A percentile compares a stretch with the other conserved stretches of the same genome.
These are phyloP conservation scores for Waltergamsia citrina DNA, from an alignment of 2,329 filamentous ascomycete species.

Conservation along the genomic window DNA sequence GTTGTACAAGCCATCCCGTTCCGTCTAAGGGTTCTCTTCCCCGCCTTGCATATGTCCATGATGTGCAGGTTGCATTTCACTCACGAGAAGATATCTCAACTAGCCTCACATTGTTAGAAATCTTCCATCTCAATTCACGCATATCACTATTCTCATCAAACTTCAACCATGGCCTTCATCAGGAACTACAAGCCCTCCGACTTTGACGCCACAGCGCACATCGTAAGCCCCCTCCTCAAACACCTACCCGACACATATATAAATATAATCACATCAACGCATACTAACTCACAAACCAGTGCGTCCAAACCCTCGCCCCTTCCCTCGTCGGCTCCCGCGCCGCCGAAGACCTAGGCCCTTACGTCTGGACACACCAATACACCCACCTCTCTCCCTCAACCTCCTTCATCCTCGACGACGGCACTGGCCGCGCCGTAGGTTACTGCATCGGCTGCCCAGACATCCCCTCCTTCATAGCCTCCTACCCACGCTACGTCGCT, in stretches of 20 bases:
- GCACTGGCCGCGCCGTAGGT: constrained; percentile 31
- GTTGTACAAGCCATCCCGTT: too few relatives aligned
- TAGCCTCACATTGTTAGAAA: too few relatives aligned
- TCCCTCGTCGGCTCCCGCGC: constrained; percentile 24
- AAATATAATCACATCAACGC: too few relatives aligned
- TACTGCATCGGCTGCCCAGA: constrained; percentile 38
- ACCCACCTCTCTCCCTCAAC: constrained; percentile 32
- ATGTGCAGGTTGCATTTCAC: too few relatives aligned
- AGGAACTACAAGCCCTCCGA: constrained; percentile 27
- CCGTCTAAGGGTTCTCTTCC: too few relatives aligned
- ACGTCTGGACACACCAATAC: constrained; percentile 42
- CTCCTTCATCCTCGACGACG: constrained; percentile 40
- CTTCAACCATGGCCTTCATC: constrained; percentile 29
- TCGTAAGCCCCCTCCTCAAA: constrained; percentile 19
- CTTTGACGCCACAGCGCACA: constrained; percentile 28
- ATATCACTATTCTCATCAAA: neutral
- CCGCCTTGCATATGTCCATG: too few relatives aligned
- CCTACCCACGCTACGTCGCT: constrained; percentile 27
- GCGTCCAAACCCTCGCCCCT: constrained; percentile 35
- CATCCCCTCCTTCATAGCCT: constrained; percentile 25
- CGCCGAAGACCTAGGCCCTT: constrained; percentile 28
- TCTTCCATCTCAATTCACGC: neutral
- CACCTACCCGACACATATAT: neutral
- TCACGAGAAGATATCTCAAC: too few relatives aligned
- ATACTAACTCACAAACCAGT: constrained; percentile 18